Base-by-base conservation (phyloP, 2,329 filamentous ascomycete genomes). In the Onygenales sp. region DNA sequence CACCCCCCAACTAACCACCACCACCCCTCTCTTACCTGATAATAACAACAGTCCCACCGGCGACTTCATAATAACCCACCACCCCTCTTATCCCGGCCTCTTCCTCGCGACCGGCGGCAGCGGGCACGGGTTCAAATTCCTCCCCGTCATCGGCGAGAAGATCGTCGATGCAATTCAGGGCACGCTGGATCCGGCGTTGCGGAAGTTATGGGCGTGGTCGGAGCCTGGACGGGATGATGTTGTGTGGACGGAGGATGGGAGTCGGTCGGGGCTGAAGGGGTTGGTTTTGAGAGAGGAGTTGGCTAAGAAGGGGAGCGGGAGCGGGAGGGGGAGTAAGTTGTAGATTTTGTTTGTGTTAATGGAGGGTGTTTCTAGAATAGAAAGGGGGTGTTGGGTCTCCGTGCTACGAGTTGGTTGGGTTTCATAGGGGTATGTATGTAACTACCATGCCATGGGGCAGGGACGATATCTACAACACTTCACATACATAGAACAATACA, bases 31-130 rank as follows among this genome's bases (percentile, higher is more conserved):
- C 38, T 13, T 46, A 39, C 33, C 17, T 27, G 21, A 1, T 2
- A 27, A 27, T 27, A 27, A 27, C 10, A 51, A 41, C 48, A 73
- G 70, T 2, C 76, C 81, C 7, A 81, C 80, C 14, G 85, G 81
- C 21, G 82, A 89, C 64, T 89, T 87, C 72, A 75, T 89, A 52
- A 76, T 88, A 56, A 80, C 84, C 62, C 83, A 84, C 66, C 85
- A 89, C 61, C 85, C 86, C 0, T 69, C 74, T 13, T 80, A 80
- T 67, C 55, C 64, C 5, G 69, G 69, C 38, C 68, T 79, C 5
- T 76, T 77, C 63, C 62, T 79, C 47, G 77, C 77, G 8, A 78
- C 76, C 1, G 77, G 76, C 5, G 77, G 76, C 7, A 77, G 73
- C 50, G 76, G 76, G n/a, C 77, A 79, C 60, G 77, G 65, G 7